Base-by-base conservation (phyloP, 169 alveolate species). In the Eimeria falciformis region DNA sequence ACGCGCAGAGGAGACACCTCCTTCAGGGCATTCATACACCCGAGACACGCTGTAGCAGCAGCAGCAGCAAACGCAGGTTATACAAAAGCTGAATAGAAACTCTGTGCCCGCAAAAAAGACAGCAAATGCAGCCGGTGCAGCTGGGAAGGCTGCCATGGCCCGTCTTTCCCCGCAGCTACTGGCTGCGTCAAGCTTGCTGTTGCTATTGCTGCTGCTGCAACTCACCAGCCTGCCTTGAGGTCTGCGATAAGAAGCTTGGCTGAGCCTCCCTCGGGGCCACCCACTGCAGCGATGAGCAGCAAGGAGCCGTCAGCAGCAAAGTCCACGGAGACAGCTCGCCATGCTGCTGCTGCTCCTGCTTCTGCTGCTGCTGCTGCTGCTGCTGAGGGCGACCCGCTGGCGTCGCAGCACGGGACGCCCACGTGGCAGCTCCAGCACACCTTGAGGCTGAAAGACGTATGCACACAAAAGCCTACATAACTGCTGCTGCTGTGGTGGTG, bases 81-180 rank as follows among this genome's bases (percentile, higher is more conserved):
- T 18, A 29, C 73, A 62, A n/a, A 12, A n/a, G 73, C 73, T 18
- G 73, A n/a, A 62, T n/a, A 14, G n/a, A 50, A 18, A n/a, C 73
- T 50, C 18, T 21, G 18, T 50, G 23, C 23, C 11, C 23, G 62
- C 23, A 50, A 50, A 50, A 50, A 50, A 21, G 18, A 50, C 62
- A 50, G n/a, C n/a, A n/a, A n/a, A n/a, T 69, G 81, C 81, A 33
- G 81, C 81, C n/a, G 53, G 27, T 69, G 56, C 81, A 33, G 81
- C 55, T 33, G n/a, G n/a, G n/a, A n/a, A n/a, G n/a, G n/a, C n/a
- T n/a, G n/a, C n/a, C n/a, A n/a, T n/a, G n/a, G n/a, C n/a, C n/a
- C n/a, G n/a, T n/a, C n/a, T n/a, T n/a, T n/a, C n/a, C n/a, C n/a
- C n/a, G 81, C 55, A 12, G 81, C 81, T 33, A 21, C 33, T 33